Conservation (phyloP, 805 yeast species). For the Yamadazyma insecticola region DNA sequence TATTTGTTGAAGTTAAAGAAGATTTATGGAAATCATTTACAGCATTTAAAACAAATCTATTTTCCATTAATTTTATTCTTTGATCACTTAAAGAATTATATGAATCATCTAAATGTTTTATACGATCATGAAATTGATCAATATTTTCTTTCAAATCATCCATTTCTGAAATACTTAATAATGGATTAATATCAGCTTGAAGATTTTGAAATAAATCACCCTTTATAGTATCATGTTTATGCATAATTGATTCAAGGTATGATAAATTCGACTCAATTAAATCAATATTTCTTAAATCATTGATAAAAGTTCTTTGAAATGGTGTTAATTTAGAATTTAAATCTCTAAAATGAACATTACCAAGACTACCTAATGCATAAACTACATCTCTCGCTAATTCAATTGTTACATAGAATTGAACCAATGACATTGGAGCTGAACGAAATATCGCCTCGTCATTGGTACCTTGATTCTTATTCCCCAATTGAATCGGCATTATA, state of each 20-base stretch:
- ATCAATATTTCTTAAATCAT: constrained; percentile 37
- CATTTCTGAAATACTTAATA: constrained; percentile 32
- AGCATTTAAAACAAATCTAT: constrained; percentile 29
- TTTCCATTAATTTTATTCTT: constrained; percentile 23
- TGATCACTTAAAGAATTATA: constrained; percentile 22
- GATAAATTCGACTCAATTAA: constrained; percentile 25
- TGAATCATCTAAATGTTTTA: constrained; percentile 34
- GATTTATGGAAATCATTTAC: constrained; percentile 31
- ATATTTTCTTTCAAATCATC: constrained; percentile 26
- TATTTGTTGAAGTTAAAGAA: constrained; percentile 2
- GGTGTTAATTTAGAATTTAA: constrained; percentile 45
- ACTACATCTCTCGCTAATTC: constrained; percentile 43
- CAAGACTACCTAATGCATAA: constrained; percentile 31
- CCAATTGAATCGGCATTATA: constrained; percentile 11
- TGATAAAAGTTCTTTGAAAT: constrained; percentile 43
- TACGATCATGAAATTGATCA: constrained; percentile 21
- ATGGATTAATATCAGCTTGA: constrained; percentile 54
- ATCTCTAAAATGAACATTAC: constrained; percentile 41
- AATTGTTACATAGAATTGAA: constrained; percentile 44
- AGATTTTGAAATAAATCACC: constrained; percentile 22
- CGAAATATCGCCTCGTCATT: constrained; percentile 36
- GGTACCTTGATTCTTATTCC: neutral
- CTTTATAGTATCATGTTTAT: constrained; percentile 22
- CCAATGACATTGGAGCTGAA: constrained; percentile 46
- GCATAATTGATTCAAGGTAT: constrained; percentile 24